These are phyloP conservation scores for Shiraia bambusicola DNA, from an alignment of 2,329 filamentous ascomycete genomes.

Conservation along the genomic window DNA sequence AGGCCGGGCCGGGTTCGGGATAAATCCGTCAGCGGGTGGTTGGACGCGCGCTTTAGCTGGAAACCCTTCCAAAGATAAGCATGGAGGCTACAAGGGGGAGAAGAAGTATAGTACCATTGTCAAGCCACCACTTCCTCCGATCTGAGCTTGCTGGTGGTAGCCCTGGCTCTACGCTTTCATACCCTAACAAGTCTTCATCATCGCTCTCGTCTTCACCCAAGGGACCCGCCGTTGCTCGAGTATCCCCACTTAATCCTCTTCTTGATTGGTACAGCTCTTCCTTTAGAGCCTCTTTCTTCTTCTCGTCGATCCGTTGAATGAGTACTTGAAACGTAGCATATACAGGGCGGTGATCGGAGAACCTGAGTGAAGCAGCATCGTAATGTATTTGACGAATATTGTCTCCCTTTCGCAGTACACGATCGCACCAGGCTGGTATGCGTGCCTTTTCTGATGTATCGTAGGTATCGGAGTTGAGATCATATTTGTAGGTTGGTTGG, in stretches of 20 bases:
- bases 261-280: conserved; percentile 71
- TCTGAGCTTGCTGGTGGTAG: conserved; percentile 65
- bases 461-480: conserved; percentile 83
- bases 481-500: conserved; percentile 92
- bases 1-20: conserved; percentile 71
- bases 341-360: conserved; percentile 96
- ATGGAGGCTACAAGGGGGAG: conserved; percentile 23
- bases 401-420: conserved; percentile 81
- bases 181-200: conserved; percentile 78
- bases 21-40: conserved; percentile 63
- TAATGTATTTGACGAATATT: conserved; percentile 84
- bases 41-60: conserved; percentile 72
- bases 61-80: conserved; percentile 53
- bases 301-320: conserved; percentile 78
- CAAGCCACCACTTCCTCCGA: conserved; percentile 65
- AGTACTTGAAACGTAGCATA: conserved; percentile 85
- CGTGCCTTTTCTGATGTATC: conserved; percentile 94
- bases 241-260: conserved; percentile 65
- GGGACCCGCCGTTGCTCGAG: conserved; percentile 57
- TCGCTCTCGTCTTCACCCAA: conserved; percentile 58
- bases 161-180: conserved; percentile 80
- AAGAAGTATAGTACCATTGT: conserved; percentile 62
- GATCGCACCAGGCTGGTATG: conserved; percentile 96
- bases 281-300: conserved; percentile 69
- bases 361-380: conserved; percentile 75